These are phyloP conservation scores for Populus euphratica DNA, from an alignment of 345 rosid species.

Conservation along the genomic window DNA sequence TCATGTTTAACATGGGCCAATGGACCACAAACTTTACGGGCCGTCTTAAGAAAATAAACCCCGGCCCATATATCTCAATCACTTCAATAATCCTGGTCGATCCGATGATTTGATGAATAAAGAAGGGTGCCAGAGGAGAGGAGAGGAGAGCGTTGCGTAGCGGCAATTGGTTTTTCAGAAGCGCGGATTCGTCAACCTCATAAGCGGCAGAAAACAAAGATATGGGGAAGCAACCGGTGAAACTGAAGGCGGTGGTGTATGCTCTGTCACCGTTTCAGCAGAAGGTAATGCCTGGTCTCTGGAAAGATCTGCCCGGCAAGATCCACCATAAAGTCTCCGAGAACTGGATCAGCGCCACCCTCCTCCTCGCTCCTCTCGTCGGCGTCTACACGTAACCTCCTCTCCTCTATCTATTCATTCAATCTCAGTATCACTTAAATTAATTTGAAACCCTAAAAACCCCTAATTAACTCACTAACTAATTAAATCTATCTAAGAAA, in stretches of 20 bases:
- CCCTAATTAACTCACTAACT: too few species aligned
- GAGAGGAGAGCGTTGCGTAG: too few species aligned
- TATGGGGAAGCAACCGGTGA: constrained; percentile 80
- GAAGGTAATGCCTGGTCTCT: constrained; percentile 67
- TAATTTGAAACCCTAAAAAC: too few species aligned
- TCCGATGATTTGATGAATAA: background rate
- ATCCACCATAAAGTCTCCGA: constrained; percentile 79
- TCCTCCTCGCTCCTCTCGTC: constrained; percentile 62
- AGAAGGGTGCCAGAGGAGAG: background rate
- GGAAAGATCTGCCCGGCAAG: constrained; percentile 69
- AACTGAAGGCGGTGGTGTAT: constrained; percentile 79
- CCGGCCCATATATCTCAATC: background rate
- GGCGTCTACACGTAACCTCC: constrained; percentile 53
- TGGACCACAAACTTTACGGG: background rate
- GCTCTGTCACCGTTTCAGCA: constrained; percentile 82
- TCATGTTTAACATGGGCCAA: background rate
- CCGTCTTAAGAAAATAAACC: background rate
- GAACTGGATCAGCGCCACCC: constrained; percentile 75
- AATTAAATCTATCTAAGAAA: too few species aligned
- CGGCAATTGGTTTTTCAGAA: background rate
- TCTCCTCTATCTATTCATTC: background rate
- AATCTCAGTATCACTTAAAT: background rate
- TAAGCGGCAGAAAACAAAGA: background rate
- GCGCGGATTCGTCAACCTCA: too few species aligned
- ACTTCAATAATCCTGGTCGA: background rate